Conservation (phyloP, 306 rosid species). For the Trifolium fragiferum region DNA sequence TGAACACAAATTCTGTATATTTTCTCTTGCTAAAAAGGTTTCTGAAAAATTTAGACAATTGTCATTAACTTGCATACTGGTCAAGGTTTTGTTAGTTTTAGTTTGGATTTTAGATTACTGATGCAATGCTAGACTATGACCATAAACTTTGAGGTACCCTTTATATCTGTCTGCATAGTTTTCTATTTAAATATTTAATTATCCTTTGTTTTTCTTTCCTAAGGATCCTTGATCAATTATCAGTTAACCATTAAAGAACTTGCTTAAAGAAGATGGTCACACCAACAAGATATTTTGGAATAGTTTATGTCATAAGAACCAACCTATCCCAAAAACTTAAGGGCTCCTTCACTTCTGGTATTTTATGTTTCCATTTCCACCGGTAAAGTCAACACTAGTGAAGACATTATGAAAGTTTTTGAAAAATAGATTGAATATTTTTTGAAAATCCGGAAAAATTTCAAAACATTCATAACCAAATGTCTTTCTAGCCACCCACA, state of each 20-base stretch:
- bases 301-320: constrained; percentile 17
- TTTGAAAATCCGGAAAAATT: too few species aligned
- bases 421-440: too few species aligned
- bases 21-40: constrained; percentile 14
- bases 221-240: constrained; percentile 26
- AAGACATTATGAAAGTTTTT: neutral
- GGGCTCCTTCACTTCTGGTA: neutral
- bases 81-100: constrained; percentile 26
- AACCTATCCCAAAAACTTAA: constrained; percentile 20
- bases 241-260: neutral
- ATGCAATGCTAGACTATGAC: constrained; percentile 14
- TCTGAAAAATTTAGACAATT: constrained; percentile 21
- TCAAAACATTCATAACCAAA: neutral
- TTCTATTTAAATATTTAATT: constrained; percentile 4
- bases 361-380: neutral
- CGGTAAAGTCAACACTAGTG: neutral
- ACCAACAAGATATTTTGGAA: constrained; percentile 1
- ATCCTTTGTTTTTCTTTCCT: constrained; percentile 22
- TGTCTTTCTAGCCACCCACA: neutral
- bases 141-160: constrained; percentile 22
- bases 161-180: neutral
- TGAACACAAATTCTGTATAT: neutral
- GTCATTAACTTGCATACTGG: constrained; percentile 1
- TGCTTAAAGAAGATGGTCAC: constrained; percentile 27
- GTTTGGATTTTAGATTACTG: constrained; percentile 27